A percentile compares a stretch with the other conserved stretches of the same genome.
Evolutionary conservation across 257 asterid species (phyloP).

Genomic region (Eustoma russellianum): DNA sequence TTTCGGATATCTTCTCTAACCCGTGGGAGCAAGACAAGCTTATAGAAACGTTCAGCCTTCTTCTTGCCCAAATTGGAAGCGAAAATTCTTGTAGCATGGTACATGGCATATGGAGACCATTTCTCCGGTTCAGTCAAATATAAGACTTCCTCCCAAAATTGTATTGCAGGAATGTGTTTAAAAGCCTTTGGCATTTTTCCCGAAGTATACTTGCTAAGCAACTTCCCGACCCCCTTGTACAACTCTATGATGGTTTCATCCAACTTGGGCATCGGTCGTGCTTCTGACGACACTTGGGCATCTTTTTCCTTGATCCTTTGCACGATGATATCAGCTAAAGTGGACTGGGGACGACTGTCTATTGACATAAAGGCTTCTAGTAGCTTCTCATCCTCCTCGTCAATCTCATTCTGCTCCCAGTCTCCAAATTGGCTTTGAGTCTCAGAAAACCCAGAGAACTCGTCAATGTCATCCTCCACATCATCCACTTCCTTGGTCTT

Average conservation of each 20-base stretch:
- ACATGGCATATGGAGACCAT: too few species aligned
- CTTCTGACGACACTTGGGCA: constrained; percentile 69
- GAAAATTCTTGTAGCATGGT: too few species aligned
- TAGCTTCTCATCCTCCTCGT: constrained; percentile 65
- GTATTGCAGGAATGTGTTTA: too few species aligned
- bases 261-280: constrained; percentile 54
- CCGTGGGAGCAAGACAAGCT: too few species aligned
- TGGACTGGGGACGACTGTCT: constrained; percentile 53
- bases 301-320: constrained; percentile 63
- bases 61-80: too few species aligned
- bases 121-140: too few species aligned
- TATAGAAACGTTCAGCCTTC: too few species aligned
- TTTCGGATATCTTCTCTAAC: too few species aligned
- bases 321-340: constrained; percentile 72
- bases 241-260: constrained; percentile 67
- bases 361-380: constrained; percentile 62
- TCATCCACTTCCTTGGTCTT: constrained; percentile 18
- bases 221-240: constrained; percentile 83
- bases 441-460: constrained; percentile 58
- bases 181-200: constrained; percentile 92
- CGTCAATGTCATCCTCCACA: constrained; percentile 64
- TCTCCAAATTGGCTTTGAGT: constrained; percentile 58
- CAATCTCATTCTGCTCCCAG: constrained; percentile 58
- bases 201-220: constrained; percentile 65
- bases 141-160: too few species aligned